These are phyloP conservation scores for Xylaria arbuscula DNA, from an alignment of 2,329 filamentous ascomycete genomes.

Conservation along the genomic window DNA sequence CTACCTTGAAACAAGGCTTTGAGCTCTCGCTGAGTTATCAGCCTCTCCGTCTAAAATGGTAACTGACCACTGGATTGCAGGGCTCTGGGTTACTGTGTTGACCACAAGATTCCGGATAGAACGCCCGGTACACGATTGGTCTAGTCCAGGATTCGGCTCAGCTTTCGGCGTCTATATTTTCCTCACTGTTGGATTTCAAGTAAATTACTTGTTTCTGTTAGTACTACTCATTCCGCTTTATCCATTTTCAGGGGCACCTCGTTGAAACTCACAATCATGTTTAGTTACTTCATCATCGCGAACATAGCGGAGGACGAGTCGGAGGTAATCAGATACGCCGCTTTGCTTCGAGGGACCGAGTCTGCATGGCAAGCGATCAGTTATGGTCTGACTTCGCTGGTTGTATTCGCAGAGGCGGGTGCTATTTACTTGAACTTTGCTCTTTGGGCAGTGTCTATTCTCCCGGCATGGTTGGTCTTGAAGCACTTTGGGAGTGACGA, in stretches of 20 bases:
- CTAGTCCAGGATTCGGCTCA: conserved; percentile 69
- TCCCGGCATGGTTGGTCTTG: conserved; percentile 75
- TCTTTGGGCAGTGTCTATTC: conserved; percentile 72
- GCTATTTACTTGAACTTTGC: conserved; percentile 77
- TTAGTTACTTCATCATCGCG: conserved; percentile 75
- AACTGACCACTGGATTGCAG: conserved; percentile 16
- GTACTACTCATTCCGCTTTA: conserved; percentile 41
- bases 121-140: conserved; percentile 74
- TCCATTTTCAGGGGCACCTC: conserved; percentile 4
- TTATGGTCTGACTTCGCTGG: conserved; percentile 73
- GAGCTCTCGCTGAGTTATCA: conserved; percentile 16
- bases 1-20: conserved; percentile 22
- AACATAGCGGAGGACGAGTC: conserved; percentile 70
- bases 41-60: conserved; percentile 13
- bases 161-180: conserved; percentile 76
- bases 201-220: conserved; percentile 78
- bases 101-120: conserved; percentile 69
- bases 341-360: conserved; percentile 75
- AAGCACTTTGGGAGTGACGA: conserved; percentile 68
- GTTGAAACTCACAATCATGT: not conserved
- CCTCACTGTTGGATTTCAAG: conserved; percentile 73
- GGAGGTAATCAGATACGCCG: conserved; percentile 75
- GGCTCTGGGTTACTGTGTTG: conserved; percentile 76
- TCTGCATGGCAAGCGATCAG: conserved; percentile 79
- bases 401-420: conserved; percentile 72